A percentile compares a stretch with the other conserved stretches of the same genome.
Evolutionary conservation across 768 basidiomycete genomes (phyloP).

Genomic region (Lentinula sp.): DNA sequence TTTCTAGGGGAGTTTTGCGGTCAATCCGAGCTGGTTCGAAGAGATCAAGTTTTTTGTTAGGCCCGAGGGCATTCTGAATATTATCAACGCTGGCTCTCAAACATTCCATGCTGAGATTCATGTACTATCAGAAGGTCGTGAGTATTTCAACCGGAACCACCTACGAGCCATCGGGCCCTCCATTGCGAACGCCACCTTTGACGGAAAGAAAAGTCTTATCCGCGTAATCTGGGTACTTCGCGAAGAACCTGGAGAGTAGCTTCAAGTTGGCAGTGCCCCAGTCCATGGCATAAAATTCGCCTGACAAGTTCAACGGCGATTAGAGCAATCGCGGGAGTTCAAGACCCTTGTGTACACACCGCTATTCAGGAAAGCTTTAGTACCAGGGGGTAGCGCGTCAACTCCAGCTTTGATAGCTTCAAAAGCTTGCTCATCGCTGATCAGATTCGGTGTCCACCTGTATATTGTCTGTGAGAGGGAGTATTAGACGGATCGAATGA

Average conservation of each 20-base stretch:
- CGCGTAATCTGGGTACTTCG: slow-evolving; percentile 28
- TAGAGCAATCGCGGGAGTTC: no score
- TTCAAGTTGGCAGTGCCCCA: slow-evolving; percentile 35
- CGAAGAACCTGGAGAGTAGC: slow-evolving; percentile 43
- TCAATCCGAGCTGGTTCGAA: slow-evolving; percentile 47
- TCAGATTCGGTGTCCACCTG: slow-evolving; percentile 37
- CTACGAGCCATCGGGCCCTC: slow-evolving; percentile 14
- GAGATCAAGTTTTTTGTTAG: slow-evolving; percentile 49
- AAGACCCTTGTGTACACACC: slow-evolving; percentile 20
- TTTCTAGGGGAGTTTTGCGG: slow-evolving; percentile 34
- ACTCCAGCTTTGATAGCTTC: slow-evolving; percentile 51
- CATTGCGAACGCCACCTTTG: slow-evolving; percentile 23
- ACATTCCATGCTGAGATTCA: slow-evolving; percentile 22
- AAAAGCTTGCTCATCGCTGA: slow-evolving; percentile 54
- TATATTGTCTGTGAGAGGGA: background rate
- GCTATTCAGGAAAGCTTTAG: slow-evolving; percentile 45
- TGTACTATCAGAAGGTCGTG: background rate
- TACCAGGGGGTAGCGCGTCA: slow-evolving; percentile 31
- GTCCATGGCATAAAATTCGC: slow-evolving; percentile 53
- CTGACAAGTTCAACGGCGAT: slow-evolving; percentile 19
- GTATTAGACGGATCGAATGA: background rate
- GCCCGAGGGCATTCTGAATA: slow-evolving; percentile 36
- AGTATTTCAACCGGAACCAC: slow-evolving; percentile 16
- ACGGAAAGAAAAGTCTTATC: slow-evolving; percentile 28
- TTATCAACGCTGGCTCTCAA: slow-evolving; percentile 38